Conservation (phyloP, 2,329 filamentous ascomycete species). For the Blastomyces silverae region DNA sequence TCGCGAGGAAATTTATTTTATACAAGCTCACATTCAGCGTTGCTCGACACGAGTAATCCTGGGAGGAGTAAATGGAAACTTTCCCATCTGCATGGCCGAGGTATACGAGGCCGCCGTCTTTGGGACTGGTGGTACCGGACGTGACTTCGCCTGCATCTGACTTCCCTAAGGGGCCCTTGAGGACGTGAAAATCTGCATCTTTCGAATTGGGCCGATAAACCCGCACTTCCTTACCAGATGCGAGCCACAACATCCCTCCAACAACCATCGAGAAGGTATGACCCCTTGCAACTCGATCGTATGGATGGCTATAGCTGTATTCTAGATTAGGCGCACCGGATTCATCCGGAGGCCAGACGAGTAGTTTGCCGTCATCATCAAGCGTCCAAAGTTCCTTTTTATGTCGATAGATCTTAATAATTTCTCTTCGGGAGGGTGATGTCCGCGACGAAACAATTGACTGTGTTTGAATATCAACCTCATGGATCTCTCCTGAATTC, state of each 20-base stretch:
- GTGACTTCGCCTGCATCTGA: slow-evolving; percentile 79
- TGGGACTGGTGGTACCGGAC: slow-evolving; percentile 67
- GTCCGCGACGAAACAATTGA: slow-evolving; percentile 61
- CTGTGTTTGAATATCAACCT: slow-evolving; percentile 73
- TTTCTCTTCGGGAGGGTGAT: slow-evolving; percentile 70
- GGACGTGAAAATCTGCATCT: slow-evolving; percentile 67
- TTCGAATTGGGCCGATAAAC: slow-evolving; percentile 69
- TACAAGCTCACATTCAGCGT: slow-evolving; percentile 83
- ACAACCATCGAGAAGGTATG: slow-evolving; percentile 85
- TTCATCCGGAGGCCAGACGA: slow-evolving; percentile 77
- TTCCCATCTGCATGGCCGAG: slow-evolving; percentile 93
- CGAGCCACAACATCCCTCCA: slow-evolving; percentile 81
- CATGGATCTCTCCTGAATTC: slow-evolving; percentile 77
- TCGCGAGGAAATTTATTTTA: slow-evolving; percentile 83
- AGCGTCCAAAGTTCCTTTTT: slow-evolving; percentile 89
- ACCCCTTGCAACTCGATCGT: slow-evolving; percentile 67
- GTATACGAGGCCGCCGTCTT: slow-evolving; percentile 71
- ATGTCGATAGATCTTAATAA: slow-evolving; percentile 79
- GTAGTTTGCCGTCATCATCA: slow-evolving; percentile 78
- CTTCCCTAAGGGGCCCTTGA: slow-evolving; percentile 62
- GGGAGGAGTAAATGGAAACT: slow-evolving; percentile 80
- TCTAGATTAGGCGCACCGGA: slow-evolving; percentile 67
- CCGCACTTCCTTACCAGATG: slow-evolving; percentile 76
- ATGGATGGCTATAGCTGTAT: slow-evolving; percentile 60
- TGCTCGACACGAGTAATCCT: slow-evolving; percentile 68